phyloP scores from a whole-genome alignment of 2,329 filamentous ascomycete genomes.

The Colletotrichum tofieldiae region DNA sequence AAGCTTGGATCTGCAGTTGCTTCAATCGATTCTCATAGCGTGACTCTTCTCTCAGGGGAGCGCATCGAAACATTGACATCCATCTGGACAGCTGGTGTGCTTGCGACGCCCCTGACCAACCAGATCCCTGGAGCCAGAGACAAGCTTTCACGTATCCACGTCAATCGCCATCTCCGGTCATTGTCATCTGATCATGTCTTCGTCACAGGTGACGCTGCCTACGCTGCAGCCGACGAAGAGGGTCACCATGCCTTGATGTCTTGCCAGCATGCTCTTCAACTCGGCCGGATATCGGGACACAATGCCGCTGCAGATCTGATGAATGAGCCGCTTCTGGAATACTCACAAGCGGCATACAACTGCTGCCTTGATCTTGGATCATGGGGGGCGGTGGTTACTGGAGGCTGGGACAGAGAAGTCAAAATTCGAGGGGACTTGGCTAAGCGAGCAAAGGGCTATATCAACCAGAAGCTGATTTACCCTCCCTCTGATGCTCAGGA shows the following conservation, averaged over 20 bases:
- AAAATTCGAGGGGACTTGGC: slow-evolving; percentile 48
- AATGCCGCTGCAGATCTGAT: slow-evolving; percentile 55
- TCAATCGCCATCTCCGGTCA: slow-evolving; percentile 50
- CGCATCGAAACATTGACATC: slow-evolving; percentile 52
- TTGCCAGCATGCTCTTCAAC: slow-evolving; percentile 56
- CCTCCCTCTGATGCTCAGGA: slow-evolving; percentile 46
- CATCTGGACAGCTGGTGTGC: slow-evolving; percentile 57
- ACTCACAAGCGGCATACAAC: slow-evolving; percentile 51
- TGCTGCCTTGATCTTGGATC: slow-evolving; percentile 56
- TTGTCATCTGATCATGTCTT: slow-evolving; percentile 46
- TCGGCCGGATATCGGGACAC: slow-evolving; percentile 54
- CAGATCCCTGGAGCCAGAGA: slow-evolving; percentile 53
- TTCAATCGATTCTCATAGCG: slow-evolving; percentile 46
- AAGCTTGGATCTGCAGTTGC: slow-evolving; percentile 49
- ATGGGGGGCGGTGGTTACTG: slow-evolving; percentile 49
- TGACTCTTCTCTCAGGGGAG: slow-evolving; percentile 51
- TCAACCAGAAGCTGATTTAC: slow-evolving; percentile 55
- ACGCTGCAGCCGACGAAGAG: slow-evolving; percentile 45
- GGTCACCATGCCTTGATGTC: slow-evolving; percentile 54
- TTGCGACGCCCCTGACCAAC: slow-evolving; percentile 51
- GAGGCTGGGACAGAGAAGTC: slow-evolving; percentile 52
- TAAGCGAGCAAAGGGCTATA: slow-evolving; percentile 52
- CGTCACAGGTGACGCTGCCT: slow-evolving; percentile 54
- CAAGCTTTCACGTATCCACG: slow-evolving; percentile 48
- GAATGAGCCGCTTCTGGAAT: slow-evolving; percentile 44